Evolutionary conservation across 1,139 yeast species (phyloP), one percentile per base, ranked within the genome.

Genomic region (Saccharomyces hybrid): DNA sequence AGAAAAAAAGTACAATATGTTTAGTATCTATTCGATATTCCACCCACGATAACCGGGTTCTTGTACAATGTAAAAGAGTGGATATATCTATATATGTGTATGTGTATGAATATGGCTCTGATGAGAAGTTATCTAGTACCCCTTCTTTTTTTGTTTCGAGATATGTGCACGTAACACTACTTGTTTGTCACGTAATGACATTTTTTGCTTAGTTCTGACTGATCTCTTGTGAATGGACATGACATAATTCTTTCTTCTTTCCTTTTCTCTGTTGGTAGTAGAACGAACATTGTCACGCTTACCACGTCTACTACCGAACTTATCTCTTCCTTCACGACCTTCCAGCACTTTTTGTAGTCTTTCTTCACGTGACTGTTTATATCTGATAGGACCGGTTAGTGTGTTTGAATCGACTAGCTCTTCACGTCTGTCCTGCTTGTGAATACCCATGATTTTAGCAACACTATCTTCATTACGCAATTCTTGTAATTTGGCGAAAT

Each of bases 171-270:
- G 77, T 62, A 93, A 76, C 16, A 86, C 84, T 73, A 83, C 87
- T 72, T 90, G 98, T 72, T 90, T 84, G 72, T 93, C 98, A 64
- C 96, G 80, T 66, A 93, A 77, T 55, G 96, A 88, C 78, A 87
- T 78, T 74, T 86, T 88, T 60, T 86, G 93, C 72, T 93, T 93
- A 59, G 99, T 98, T 73, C 88, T 96, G 48, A 93, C 98, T 53
- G 88, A 84, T 65, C 83, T 82, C 76, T 93, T 93, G 74, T 93
- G 99, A 64, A 93, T 87, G 91, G 88, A 88, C 99, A 93, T 93
- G 70, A 95, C 93, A 70, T 90, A 93, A 75, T 93, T 95, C 96
- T 93, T 93, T 90, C 89, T 89, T 71, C 98, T 81, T 21, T 91
- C 95, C 82, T 93, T 93, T 73, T 95, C 97, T 73, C 83, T 84